Conservation (phyloP, 1,139 yeast species). For the Blastobotrys arbuscula region DNA sequence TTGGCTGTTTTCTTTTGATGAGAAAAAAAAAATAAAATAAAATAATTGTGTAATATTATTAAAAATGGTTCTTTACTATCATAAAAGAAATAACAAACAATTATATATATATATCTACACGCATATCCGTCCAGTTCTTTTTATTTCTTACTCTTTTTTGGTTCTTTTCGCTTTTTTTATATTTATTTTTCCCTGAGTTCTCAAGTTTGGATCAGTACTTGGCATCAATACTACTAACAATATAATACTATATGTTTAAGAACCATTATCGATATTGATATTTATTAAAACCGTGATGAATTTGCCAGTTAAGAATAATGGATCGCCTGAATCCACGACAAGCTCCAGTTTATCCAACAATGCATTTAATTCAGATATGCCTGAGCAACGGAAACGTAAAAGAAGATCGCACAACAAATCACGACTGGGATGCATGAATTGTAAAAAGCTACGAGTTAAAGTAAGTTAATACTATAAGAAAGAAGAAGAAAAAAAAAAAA, state of each 20-base stretch:
- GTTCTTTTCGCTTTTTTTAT: not conserved
- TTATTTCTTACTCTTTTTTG: not conserved
- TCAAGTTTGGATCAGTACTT: too few relatives aligned
- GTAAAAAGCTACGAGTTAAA: slow-evolving; percentile 74
- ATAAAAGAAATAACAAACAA: not conserved
- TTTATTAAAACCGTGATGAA: not conserved
- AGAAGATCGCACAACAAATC: slow-evolving; percentile 77
- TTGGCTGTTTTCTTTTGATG: not conserved
- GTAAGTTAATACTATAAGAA: slow-evolving; percentile 13
- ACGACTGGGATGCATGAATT: slow-evolving; percentile 72
- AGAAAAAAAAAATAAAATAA: slow-evolving; percentile 1
- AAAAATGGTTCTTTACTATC: too few relatives aligned
- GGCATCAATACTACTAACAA: not conserved
- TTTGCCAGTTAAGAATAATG: not conserved
- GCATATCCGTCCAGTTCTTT: not conserved
- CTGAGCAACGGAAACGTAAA: slow-evolving; percentile 31
- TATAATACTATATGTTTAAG: not conserved
- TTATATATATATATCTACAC: not conserved
- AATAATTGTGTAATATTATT: not conserved
- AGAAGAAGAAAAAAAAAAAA: not conserved
- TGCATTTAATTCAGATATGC: not conserved
- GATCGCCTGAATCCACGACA: not conserved
- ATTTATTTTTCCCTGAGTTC: not conserved
- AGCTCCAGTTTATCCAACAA: too few relatives aligned
- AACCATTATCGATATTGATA: not conserved